Base-by-base conservation (phyloP, 2,329 filamentous ascomycete species). In the Xylariaceae sp. region DNA sequence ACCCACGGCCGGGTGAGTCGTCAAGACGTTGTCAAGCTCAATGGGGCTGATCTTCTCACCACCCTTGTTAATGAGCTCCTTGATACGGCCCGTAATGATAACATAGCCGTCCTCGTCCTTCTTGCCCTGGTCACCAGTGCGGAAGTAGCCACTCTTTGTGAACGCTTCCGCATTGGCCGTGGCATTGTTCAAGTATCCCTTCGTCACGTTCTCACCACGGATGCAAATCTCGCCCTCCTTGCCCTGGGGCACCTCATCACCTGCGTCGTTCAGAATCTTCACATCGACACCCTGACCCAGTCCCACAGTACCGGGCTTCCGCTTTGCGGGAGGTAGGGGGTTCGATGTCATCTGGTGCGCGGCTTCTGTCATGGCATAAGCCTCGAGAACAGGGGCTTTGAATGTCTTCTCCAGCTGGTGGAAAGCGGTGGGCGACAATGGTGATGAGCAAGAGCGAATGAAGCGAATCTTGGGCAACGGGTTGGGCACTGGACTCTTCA, bases 281-380 rank as follows among this genome's bases (percentile, higher is more conserved):
- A 96, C 78, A 64, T 93, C 88, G 3, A 95, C 90, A 50, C 91
- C 91, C 75, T 93, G 90, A 2, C 89, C 90, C 35, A 94, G 71
- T 13, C 91, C 91, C 2, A 95, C 91, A 52, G 87, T 90, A 53
- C 91, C 91, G 0, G 91, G 90, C 77, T 89, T 87, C 67, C 89
- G 84, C 75, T 88, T 86, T 15, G 78, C 86, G 0, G 84, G 83
- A 2, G 89, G 89, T 0, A 88, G 78, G 17, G 85, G 86, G 76
- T 88, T 89, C 30, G 87, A 90, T 1, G 89, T 90, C 87, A 92
- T 92, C 73, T 92, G 89, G 70, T 92, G 89, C 3, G 91, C 85
- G 5, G 90, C 91, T 77, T 95, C 91, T 47, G 91, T 95, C 91
- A 96, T 96, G 65, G 91, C 91, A 69, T 95, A 95, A 8, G 91